Base-by-base conservation (phyloP, 495 filamentous ascomycete species). In the Astrothelium subdiscretum region DNA sequence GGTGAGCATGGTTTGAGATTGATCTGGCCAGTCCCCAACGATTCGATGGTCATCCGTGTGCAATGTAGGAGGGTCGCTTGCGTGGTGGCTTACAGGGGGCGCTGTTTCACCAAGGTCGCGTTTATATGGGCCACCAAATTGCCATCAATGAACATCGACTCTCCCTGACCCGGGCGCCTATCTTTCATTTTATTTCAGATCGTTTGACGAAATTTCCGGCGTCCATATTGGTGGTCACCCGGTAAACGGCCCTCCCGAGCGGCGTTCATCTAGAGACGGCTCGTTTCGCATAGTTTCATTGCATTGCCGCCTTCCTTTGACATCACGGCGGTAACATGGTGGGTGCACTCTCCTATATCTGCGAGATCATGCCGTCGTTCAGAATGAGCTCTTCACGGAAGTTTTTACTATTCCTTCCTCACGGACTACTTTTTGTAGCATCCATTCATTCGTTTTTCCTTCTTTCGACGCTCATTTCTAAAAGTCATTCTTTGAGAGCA, bases 81-180 rank as follows among this genome's bases (percentile, higher is more conserved):
- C 22, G 15, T 26, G 12, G 11, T 24, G 29, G 12, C 48, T 5
- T 8, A 8, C 48, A 54, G 48, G 48, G 48, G 48, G n/a, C 20
- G 3, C 48, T 15, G 48, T 54, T 54, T 54, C 48, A 54, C 48
- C 20, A 54, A 54, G 48, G 48, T 54, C 48, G 48, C 48, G 48
- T 54, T 54, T 54, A 54, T 26, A 54, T 54, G 24, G 24, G 3
- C 15, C 22, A 29, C 20, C 48, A 29, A 29, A 54, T 54, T 54
- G 20, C 48, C 48, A 54, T 54, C 48, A 54, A 54, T 54, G 48
- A 29, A 29, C 48, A 54, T 54, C 24, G 22, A 54, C 24, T 20
- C 20, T 29, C 24, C 48, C 12, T 15, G 5, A 27, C 2, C 48
- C 20, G 2, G 48, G 48, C 48, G 48, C 24, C 48, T 54, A 54